These are phyloP conservation scores for Lepraria neglecta DNA, from an alignment of 495 filamentous ascomycete genomes.

Conservation along the genomic window DNA sequence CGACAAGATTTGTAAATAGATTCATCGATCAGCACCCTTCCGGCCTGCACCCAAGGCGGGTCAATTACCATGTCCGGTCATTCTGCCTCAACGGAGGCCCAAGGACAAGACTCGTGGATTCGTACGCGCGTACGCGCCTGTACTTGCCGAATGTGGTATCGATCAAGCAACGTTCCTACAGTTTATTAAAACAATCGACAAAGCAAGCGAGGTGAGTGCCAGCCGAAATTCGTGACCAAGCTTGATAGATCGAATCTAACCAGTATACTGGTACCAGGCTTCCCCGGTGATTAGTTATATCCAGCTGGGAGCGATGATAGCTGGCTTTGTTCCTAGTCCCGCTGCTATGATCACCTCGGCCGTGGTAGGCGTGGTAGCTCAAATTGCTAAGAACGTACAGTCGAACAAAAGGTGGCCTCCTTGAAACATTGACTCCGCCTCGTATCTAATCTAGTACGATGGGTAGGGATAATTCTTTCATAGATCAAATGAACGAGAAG, in stretches of 20 bases:
- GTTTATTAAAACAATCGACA: slow-evolving; percentile 48
- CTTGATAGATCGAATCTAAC: not conserved
- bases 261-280: not conserved
- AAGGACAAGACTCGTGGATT: slow-evolving; percentile 41
- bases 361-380: not conserved
- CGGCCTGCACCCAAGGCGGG: not conserved
- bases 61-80: slow-evolving; percentile 33
- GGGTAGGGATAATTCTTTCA: slow-evolving; percentile 43
- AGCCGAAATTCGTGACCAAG: not conserved
- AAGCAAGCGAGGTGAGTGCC: slow-evolving; percentile 23
- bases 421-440: not conserved
- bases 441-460: not conserved
- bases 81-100: slow-evolving; percentile 47
- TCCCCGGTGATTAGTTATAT: not conserved
- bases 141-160: slow-evolving; percentile 45
- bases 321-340: not conserved
- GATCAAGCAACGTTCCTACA: slow-evolving; percentile 47
- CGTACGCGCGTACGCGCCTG: slow-evolving; percentile 47
- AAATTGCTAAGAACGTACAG: not conserved
- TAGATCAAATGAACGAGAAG: slow-evolving; percentile 51
- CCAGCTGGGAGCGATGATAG: not conserved
- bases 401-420: not conserved
- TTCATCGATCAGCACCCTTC: not conserved
- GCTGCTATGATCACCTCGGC: slow-evolving; percentile 3
- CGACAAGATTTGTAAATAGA: not conserved